A percentile compares a stretch with the other conserved stretches of the same genome.
Evolutionary conservation across 2,329 filamentous ascomycete genomes (phyloP).

Genomic region (Alternaria arbusti): DNA sequence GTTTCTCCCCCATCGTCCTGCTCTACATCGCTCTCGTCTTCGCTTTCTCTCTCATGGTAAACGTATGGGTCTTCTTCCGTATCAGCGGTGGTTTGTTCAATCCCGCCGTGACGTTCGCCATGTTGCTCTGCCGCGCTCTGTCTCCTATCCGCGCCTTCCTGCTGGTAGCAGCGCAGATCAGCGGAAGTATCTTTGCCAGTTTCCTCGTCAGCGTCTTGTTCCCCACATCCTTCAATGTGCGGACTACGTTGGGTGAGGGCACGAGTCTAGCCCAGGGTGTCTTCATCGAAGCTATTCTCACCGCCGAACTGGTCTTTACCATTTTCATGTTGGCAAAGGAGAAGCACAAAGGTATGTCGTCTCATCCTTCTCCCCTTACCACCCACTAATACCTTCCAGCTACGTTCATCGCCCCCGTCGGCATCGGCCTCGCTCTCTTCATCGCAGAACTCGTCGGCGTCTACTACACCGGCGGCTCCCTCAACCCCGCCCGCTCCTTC

Average conservation of each 20-base stretch:
- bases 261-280: slow-evolving; percentile 54
- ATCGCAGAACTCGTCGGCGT: slow-evolving; percentile 62
- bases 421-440: slow-evolving; percentile 75
- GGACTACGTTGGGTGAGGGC: slow-evolving; percentile 51
- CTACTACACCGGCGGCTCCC: slow-evolving; percentile 54
- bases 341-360: slow-evolving; percentile 64
- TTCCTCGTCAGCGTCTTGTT: slow-evolving; percentile 55
- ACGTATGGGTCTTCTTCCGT: slow-evolving; percentile 50
- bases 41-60: slow-evolving; percentile 47
- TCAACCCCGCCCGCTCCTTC: slow-evolving; percentile 56
- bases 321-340: slow-evolving; percentile 69
- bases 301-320: slow-evolving; percentile 47
- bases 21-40: slow-evolving; percentile 49
- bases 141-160: slow-evolving; percentile 51
- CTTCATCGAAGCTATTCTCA: slow-evolving; percentile 51
- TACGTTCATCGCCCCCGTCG: slow-evolving; percentile 73
- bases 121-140: slow-evolving; percentile 49
- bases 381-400: slow-evolving; percentile 43
- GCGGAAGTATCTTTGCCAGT: slow-evolving; percentile 54
- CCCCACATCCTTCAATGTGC: slow-evolving; percentile 54
- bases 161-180: slow-evolving; percentile 54
- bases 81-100: slow-evolving; percentile 44
- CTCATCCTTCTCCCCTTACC: background rate
- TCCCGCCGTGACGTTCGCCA: slow-evolving; percentile 44
- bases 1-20: slow-evolving; percentile 53